phyloP scores from a whole-genome alignment of 2,329 filamentous ascomycete genomes.

The Helicocarpus griseus region DNA sequence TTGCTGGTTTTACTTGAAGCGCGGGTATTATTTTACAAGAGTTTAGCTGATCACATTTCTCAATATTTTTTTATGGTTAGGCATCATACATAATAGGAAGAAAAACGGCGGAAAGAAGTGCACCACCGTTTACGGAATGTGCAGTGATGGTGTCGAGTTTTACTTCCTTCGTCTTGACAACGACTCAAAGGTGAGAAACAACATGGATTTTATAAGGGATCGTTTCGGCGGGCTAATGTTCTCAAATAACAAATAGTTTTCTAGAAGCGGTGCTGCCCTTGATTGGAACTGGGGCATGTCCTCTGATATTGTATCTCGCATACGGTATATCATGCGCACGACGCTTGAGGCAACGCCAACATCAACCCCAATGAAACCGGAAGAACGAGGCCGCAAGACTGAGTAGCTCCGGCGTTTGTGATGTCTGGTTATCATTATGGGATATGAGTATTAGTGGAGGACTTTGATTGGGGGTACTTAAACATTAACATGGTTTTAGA shows the following conservation, averaged over 20 bases:
- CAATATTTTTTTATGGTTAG: neutral
- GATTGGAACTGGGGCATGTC: neutral
- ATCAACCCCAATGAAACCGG: neutral
- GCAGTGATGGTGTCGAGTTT: constrained; percentile 2
- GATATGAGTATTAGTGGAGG: too few relatives aligned
- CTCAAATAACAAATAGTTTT: neutral
- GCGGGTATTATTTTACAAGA: too few relatives aligned
- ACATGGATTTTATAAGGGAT: neutral
- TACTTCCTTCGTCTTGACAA: neutral
- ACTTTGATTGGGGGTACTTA: too few relatives aligned
- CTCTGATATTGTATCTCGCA: constrained; percentile 1
- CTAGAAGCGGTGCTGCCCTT: neutral
- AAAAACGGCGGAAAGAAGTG: neutral
- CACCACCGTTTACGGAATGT: neutral
- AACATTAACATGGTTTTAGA: too few relatives aligned
- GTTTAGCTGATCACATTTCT: neutral
- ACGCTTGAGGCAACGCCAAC: neutral
- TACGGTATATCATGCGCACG: neutral
- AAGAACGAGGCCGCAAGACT: too few relatives aligned
- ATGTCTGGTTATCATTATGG: too few relatives aligned
- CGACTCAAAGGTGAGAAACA: neutral
- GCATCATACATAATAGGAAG: neutral
- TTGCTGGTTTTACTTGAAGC: too few relatives aligned
- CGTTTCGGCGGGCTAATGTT: neutral
- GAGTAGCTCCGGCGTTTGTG: too few relatives aligned